These are phyloP conservation scores for Citrullus amarus DNA, from an alignment of 306 rosid species.

Conservation along the genomic window DNA sequence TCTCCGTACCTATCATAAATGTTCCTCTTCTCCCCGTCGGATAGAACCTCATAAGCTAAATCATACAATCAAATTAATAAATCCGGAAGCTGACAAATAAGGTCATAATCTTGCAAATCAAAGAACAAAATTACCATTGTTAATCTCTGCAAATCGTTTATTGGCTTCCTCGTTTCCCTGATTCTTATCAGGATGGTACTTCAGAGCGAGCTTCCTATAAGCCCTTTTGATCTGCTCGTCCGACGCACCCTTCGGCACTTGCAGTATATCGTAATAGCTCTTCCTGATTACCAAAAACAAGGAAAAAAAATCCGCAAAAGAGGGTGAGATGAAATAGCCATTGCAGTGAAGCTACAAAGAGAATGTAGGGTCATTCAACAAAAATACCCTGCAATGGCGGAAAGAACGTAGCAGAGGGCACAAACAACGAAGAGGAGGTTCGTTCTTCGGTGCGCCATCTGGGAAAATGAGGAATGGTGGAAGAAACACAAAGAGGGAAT, in stretches of 20 bases:
- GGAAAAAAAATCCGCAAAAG: not conserved
- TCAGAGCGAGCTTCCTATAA: slow-evolving; percentile 86
- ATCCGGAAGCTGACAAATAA: not conserved
- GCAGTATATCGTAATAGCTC: slow-evolving; percentile 77
- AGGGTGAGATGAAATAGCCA: not conserved
- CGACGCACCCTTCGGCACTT: slow-evolving; percentile 71
- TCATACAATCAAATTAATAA: slow-evolving; percentile 14
- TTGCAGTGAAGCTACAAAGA: not conserved
- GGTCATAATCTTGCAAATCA: not conserved
- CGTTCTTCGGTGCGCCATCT: slow-evolving; percentile 60
- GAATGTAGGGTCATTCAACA: not conserved
- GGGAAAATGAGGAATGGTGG: not conserved
- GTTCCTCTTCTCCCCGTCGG: slow-evolving; percentile 73
- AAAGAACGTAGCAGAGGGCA: slow-evolving; percentile 47
- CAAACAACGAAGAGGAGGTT: slow-evolving; percentile 38
- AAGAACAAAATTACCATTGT: slow-evolving; percentile 36
- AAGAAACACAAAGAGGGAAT: slow-evolving; percentile 10
- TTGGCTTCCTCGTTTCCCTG: slow-evolving; percentile 91
- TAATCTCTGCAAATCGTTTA: slow-evolving; percentile 74
- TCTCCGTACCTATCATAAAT: slow-evolving; percentile 86
- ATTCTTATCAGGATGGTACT: slow-evolving; percentile 96
- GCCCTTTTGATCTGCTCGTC: slow-evolving; percentile 97
- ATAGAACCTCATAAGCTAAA: slow-evolving; percentile 78
- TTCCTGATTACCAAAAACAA: slow-evolving; percentile 27
- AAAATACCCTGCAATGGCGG: slow-evolving; percentile 58